Percentiles rank a stretch among this genome's conserved stretches.
phyloP scores from a whole-genome alignment of 371 early-diverging fungal species.

The Thermomucor indicae-seudaticae region DNA sequence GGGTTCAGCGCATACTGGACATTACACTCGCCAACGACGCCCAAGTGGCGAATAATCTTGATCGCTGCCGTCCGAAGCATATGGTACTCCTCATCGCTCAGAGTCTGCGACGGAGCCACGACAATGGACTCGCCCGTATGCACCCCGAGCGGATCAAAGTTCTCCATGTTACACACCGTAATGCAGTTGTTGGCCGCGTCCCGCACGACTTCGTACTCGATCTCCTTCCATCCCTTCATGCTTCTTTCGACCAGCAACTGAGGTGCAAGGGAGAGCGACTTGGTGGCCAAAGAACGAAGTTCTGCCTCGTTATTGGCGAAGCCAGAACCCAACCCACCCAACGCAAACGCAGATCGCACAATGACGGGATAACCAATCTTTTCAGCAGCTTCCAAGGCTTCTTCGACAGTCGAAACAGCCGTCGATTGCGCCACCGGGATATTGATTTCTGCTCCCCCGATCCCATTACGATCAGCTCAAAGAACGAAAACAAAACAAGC shows the following conservation, averaged over 20 bases:
- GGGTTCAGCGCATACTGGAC: constrained; percentile 94
- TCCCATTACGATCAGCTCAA: constrained; percentile 69
- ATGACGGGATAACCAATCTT: constrained; percentile 91
- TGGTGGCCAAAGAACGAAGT: constrained; percentile 68
- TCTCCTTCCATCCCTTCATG: constrained; percentile 99
- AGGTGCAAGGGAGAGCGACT: constrained; percentile 74
- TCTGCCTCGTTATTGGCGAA: constrained; percentile 78
- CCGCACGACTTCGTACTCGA: constrained; percentile 96
- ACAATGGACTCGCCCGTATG: constrained; percentile 97
- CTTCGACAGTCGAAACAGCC: constrained; percentile 77
- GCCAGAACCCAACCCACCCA: constrained; percentile 94
- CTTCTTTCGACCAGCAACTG: constrained; percentile 87
- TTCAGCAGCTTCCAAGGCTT: constrained; percentile 79
- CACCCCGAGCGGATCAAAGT: constrained; percentile 95
- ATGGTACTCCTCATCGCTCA: constrained; percentile 89
- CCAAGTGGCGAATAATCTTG: constrained; percentile 89
- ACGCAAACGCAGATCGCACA: constrained; percentile 85
- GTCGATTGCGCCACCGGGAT: constrained; percentile 85
- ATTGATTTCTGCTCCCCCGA: constrained; percentile 65
- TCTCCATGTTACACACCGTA: constrained; percentile 98
- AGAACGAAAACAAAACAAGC: constrained; percentile 5
- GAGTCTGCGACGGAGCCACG: constrained; percentile 93
- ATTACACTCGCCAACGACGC: constrained; percentile 96
- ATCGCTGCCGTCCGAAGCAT: constrained; percentile 92
- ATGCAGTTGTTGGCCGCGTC: constrained; percentile 93